phyloP scores from a whole-genome alignment of 2,329 filamentous ascomycete genomes.

The Alternaria ethzedia region DNA sequence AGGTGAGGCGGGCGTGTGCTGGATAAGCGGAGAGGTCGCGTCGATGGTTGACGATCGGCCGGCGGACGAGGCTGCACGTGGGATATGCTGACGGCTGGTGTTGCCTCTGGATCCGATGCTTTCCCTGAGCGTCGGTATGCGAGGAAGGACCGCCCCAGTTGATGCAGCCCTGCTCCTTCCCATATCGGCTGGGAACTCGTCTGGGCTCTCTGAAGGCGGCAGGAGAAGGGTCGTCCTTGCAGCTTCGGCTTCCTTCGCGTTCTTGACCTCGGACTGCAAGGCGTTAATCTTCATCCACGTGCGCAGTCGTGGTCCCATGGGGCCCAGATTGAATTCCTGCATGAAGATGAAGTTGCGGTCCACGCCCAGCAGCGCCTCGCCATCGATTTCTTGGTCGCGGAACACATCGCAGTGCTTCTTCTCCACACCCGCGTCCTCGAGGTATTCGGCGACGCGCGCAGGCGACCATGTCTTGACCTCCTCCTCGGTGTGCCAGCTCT shows the following conservation, averaged over 20 bases:
- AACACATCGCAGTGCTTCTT: slow-evolving; percentile 93
- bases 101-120: slow-evolving; percentile 35
- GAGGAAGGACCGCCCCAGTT: slow-evolving; percentile 47
- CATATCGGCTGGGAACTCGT: slow-evolving; percentile 47
- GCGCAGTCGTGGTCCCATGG: slow-evolving; percentile 85
- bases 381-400: slow-evolving; percentile 91
- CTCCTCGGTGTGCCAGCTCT: slow-evolving; percentile 68
- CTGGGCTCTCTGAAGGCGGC: slow-evolving; percentile 35
- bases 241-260: slow-evolving; percentile 53
- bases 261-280: slow-evolving; percentile 83
- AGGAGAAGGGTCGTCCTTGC: slow-evolving; percentile 45
- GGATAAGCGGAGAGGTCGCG: slow-evolving; percentile 52
- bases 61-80: slow-evolving; percentile 42
- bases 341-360: slow-evolving; percentile 94
- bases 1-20: slow-evolving; percentile 52
- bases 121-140: slow-evolving; percentile 48
- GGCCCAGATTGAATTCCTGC: slow-evolving; percentile 92
- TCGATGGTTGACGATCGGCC: slow-evolving; percentile 42
- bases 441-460: slow-evolving; percentile 83
- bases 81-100: slow-evolving; percentile 34
- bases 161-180: slow-evolving; percentile 56
- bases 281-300: slow-evolving; percentile 97
- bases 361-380: slow-evolving; percentile 92
- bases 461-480: slow-evolving; percentile 84
- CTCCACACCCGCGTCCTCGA: slow-evolving; percentile 85